phyloP scores from a whole-genome alignment of 140 eudicot species.

The Flaveria floridana region DNA sequence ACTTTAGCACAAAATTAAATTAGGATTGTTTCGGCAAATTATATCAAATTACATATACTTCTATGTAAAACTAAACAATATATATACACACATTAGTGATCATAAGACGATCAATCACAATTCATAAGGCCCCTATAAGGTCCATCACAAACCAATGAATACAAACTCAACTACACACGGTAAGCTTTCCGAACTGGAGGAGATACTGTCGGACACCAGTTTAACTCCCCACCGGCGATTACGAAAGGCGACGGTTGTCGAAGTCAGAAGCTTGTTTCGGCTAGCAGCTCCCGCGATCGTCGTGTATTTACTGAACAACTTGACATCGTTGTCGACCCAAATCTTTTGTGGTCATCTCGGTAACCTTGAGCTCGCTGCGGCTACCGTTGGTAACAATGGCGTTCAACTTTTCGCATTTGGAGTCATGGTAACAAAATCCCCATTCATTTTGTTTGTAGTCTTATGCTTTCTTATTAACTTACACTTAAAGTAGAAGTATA shows the following conservation, averaged over 20 bases:
- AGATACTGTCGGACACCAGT: constrained; percentile 23
- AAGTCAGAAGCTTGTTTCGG: constrained; percentile 11
- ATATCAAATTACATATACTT: no score
- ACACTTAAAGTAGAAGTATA: no score
- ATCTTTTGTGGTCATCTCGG: constrained; percentile 35
- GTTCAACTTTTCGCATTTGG: constrained; percentile 34
- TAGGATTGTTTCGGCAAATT: no score
- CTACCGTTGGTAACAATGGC: constrained; percentile 36
- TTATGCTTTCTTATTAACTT: no score
- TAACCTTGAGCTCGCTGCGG: constrained; percentile 34
- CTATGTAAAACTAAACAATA: no score
- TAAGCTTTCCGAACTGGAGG: constrained; percentile 25
- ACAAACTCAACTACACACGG: neutral
- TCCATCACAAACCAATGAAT: no score
- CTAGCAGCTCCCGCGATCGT: constrained; percentile 29
- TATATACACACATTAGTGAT: no score
- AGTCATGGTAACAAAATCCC: constrained; percentile 23
- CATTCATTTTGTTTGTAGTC: no score
- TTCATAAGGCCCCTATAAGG: no score
- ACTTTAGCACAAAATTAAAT: no score
- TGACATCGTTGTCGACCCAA: constrained; percentile 31
- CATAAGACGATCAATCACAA: no score
- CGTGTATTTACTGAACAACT: constrained; percentile 24
- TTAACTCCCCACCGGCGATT: constrained; percentile 12
- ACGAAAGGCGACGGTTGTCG: constrained; percentile 6